Evolutionary conservation across 2,329 filamentous ascomycete species (phyloP).

Genomic region (Fusarium miscanthi): DNA sequence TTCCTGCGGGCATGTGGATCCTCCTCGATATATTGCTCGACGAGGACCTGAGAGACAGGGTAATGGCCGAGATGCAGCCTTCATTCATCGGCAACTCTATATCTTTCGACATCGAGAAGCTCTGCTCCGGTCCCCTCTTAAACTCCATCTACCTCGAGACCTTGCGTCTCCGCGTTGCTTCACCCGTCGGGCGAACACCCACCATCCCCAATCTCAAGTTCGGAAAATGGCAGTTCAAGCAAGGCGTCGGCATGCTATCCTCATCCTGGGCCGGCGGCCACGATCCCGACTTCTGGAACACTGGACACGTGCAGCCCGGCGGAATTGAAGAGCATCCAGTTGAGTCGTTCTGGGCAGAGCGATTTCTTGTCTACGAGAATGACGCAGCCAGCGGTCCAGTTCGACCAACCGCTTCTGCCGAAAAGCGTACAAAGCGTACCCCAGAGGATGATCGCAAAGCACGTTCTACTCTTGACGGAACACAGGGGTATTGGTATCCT

Average conservation of each 20-base stretch:
- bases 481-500: constrained; percentile 49
- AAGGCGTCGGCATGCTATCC: constrained; percentile 28
- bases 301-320: background rate
- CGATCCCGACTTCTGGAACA: constrained; percentile 36
- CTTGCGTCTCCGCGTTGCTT: constrained; percentile 45
- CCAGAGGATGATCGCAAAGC: constrained; percentile 16
- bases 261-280: constrained; percentile 25
- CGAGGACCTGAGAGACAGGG: constrained; percentile 2
- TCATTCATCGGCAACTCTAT: constrained; percentile 5
- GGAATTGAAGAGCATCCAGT: constrained; percentile 27
- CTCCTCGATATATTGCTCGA: constrained; percentile 25
- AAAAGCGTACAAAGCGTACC: background rate
- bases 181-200: constrained; percentile 36
- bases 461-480: constrained; percentile 25
- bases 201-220: constrained; percentile 37
- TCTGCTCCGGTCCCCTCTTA: constrained; percentile 44
- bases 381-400: constrained; percentile 36
- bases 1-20: constrained; percentile 41
- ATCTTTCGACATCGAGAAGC: constrained; percentile 29
- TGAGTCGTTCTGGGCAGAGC: constrained; percentile 39
- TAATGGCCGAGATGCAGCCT: constrained; percentile 32
- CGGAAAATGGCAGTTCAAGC: constrained; percentile 29
- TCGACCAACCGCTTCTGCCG: background rate
- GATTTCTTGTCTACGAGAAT: constrained; percentile 35
- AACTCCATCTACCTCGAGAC: constrained; percentile 52